These are phyloP conservation scores for Eucalyptus marginata DNA, from an alignment of 345 rosid species.

Conservation along the genomic window DNA sequence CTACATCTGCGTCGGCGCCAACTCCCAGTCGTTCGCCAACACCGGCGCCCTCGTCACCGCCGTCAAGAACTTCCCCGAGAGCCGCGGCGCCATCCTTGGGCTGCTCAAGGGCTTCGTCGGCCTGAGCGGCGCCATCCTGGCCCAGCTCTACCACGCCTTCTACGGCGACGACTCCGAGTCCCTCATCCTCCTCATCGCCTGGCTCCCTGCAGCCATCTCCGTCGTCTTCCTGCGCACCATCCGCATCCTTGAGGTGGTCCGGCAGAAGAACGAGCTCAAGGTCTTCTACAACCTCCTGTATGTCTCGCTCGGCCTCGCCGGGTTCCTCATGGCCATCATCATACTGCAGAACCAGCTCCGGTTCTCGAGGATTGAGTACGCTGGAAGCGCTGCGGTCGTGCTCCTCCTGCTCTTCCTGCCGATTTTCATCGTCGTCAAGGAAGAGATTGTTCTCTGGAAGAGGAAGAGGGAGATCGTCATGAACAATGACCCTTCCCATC, in stretches of 20 bases:
- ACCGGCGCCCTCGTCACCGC: constrained; percentile 16
- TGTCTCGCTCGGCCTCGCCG: constrained; percentile 17
- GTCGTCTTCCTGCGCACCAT: constrained; percentile 14
- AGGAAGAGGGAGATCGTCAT: not conserved
- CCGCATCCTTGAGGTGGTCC: constrained; percentile 4
- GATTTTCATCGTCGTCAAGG: constrained; percentile 1
- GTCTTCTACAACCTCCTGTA: constrained; percentile 12
- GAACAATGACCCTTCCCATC: not conserved
- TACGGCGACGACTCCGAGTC: constrained; percentile 17
- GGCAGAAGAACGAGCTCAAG: constrained; percentile 10
- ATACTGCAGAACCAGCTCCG: constrained; percentile 8
- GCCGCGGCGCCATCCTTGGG: constrained; percentile 13
- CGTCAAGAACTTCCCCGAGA: constrained; percentile 18
- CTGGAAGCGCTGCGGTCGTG: not conserved
- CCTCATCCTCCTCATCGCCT: constrained; percentile 18
- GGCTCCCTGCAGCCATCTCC: constrained; percentile 23
- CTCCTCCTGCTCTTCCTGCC: constrained; percentile 9
- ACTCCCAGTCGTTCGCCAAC: constrained; percentile 15
- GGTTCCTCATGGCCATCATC: constrained; percentile 15
- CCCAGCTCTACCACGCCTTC: constrained; percentile 18
- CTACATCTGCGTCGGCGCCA: constrained; percentile 15
- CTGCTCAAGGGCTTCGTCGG: constrained; percentile 19
- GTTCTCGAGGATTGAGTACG: constrained; percentile 5
- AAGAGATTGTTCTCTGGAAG: constrained; percentile 5
- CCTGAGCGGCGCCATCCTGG: constrained; percentile 16